Base-by-base conservation (phyloP, 2,329 filamentous ascomycete species). In the Penicillium expansum region DNA sequence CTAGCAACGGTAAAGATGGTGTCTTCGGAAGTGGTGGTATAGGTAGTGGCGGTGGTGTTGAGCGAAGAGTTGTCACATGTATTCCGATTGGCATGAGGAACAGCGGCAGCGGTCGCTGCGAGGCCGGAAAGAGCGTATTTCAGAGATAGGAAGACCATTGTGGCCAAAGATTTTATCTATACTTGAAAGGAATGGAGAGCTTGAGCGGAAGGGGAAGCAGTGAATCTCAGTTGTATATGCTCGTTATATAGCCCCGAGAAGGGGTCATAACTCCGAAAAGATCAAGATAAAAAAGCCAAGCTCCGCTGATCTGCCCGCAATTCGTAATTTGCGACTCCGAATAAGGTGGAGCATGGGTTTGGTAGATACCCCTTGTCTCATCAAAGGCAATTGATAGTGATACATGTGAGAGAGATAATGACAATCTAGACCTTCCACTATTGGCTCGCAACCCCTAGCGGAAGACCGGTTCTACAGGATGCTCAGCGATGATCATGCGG, bases 1-100 rank as follows among this genome's bases (percentile, higher is more conserved):
- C 41, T 39, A 7, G 56, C 51, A 14, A 58, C 45, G 27, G 38
- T 45, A 41, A 58, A 58, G 24, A 58, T 51, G 10, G 56, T 58
- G 20, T 55, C 45, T n/a, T 58, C 38, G 11, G 51, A 49, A 16
- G 35, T 50, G 14, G 48, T 48, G n/a, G 56, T 50, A 24, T 58
- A 58, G 9, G 24, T 18, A 16, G 37, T 43, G 3, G 45, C 18
- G 27, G 52, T 55, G 8, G 44, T 44, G 45, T 55, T 55, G 18
- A 55, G 39, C 4, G 33, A 37, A 37, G 33, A 37, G 14, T 37
- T 16, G 16, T 37, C 33, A 9, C 33, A 37, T 9, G 14, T 37
- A 37, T 6, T 7, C 33, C 16, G 33, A 7, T 10, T 37, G n/a
- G 33, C 7, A 37, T 37, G 33, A n/a, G 33, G 16, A n/a, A 37